Conservation (phyloP, 2,329 filamentous ascomycete species). For the Penicillium sp. region DNA sequence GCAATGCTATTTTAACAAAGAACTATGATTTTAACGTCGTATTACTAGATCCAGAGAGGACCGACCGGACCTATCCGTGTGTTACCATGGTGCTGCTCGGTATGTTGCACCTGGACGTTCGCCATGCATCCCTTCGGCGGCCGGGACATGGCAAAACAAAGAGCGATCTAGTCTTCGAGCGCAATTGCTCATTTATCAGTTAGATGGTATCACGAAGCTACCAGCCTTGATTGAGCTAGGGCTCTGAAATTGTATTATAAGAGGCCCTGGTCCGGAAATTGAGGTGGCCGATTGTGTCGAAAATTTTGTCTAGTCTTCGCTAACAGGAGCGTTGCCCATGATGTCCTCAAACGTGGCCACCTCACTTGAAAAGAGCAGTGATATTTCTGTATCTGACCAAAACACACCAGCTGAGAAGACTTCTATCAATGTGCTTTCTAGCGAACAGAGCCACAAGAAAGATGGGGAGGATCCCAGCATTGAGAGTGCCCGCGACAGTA, state of each 20-base stretch:
- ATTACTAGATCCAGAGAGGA: background rate
- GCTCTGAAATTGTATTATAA: conserved; percentile 24
- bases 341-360: background rate
- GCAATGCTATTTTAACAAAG: too few species aligned
- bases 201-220: conserved; percentile 44
- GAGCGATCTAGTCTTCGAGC: conserved; percentile 15
- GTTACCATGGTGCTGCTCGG: background rate
- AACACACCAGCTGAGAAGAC: conserved; percentile 1
- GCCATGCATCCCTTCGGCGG: background rate
- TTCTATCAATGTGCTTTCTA: background rate
- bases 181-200: conserved; percentile 41
- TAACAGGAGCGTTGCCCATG: background rate
- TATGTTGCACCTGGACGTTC: background rate
- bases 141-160: background rate
- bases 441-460: background rate
- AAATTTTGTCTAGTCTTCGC: too few species aligned
- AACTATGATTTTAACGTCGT: background rate
- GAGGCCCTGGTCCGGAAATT: background rate
- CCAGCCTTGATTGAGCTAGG: conserved; percentile 43
- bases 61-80: background rate
- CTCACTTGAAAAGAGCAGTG: background rate
- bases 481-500: background rate
- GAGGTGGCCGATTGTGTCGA: background rate
- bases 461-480: background rate
- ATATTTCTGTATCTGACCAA: background rate